phyloP scores from a whole-genome alignment of 352 stramenopile genomes.

The Pythium brassicae region DNA sequence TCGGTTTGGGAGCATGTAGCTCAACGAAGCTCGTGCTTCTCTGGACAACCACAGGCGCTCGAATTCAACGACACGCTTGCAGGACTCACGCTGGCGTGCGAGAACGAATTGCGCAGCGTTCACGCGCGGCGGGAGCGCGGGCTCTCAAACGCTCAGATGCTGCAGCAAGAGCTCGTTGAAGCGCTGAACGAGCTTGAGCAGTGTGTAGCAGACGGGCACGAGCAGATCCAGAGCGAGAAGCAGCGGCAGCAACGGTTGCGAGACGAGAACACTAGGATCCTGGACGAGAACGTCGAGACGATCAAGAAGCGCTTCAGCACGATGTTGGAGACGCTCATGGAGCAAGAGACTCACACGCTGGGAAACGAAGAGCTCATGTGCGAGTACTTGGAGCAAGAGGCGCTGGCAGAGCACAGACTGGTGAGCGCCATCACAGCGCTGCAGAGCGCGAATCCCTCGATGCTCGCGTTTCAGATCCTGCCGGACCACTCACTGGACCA shows the following conservation, averaged over 20 bases:
- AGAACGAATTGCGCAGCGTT: slow-evolving; percentile 51
- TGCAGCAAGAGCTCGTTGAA: slow-evolving; percentile 60
- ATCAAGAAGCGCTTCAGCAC: slow-evolving; percentile 24
- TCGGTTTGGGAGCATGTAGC: neutral
- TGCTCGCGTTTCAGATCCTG: slow-evolving; percentile 47
- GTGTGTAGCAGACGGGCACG: slow-evolving; percentile 33
- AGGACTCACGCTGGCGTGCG: slow-evolving; percentile 43
- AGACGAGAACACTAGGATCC: slow-evolving; percentile 30
- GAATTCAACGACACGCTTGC: slow-evolving; percentile 67
- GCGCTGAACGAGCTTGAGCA: slow-evolving; percentile 55
- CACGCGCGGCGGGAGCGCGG: slow-evolving; percentile 31
- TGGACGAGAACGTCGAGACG: slow-evolving; percentile 30
- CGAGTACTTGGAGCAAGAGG: slow-evolving; percentile 46
- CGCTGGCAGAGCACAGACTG: slow-evolving; percentile 34
- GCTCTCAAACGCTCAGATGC: slow-evolving; percentile 45
- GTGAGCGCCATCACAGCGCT: slow-evolving; percentile 29
- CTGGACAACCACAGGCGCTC: slow-evolving; percentile 22
- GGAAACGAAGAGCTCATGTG: slow-evolving; percentile 28
- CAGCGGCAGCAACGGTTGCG: slow-evolving; percentile 34
- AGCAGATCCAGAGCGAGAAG: slow-evolving; percentile 43
- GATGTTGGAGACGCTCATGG: slow-evolving; percentile 17
- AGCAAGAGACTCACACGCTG: slow-evolving; percentile 18
- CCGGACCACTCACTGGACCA: slow-evolving; percentile 37
- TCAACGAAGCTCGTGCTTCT: neutral
- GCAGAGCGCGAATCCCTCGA: slow-evolving; percentile 23